Conservation (phyloP, 225 moss, liverwort and hornwort species). For the Thuidium tamariscinum region DNA sequence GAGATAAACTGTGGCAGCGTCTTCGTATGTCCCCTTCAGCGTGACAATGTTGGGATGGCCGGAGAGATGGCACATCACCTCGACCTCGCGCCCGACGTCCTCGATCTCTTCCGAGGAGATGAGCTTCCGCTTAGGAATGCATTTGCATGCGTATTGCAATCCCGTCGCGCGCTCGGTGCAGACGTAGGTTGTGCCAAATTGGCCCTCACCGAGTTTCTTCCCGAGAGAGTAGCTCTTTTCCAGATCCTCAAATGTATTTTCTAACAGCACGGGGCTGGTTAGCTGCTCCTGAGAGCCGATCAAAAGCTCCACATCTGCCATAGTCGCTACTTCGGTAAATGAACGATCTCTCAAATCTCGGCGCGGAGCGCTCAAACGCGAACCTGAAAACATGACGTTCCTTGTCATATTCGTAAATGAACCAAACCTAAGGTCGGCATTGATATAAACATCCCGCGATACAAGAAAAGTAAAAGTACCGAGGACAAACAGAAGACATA, state of each 20-base stretch:
- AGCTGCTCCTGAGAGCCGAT: slow-evolving; percentile 17
- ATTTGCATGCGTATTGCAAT: slow-evolving; percentile 62
- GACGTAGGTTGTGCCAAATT: slow-evolving; percentile 75
- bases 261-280: background rate
- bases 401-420: background rate
- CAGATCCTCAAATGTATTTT: slow-evolving; percentile 50
- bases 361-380: background rate
- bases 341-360: background rate
- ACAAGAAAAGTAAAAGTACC: background rate
- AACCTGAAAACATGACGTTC: background rate
- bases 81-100: slow-evolving; percentile 73
- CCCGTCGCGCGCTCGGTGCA: slow-evolving; percentile 67
- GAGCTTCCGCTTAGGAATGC: slow-evolving; percentile 71
- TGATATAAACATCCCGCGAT: background rate
- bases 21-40: slow-evolving; percentile 49
- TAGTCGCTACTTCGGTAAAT: background rate
- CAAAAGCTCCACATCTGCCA: slow-evolving; percentile 14
- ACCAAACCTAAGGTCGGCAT: background rate
- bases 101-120: slow-evolving; percentile 63
- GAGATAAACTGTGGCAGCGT: slow-evolving; percentile 49
- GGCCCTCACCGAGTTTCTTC: slow-evolving; percentile 62
- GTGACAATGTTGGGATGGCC: slow-evolving; percentile 67
- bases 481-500: background rate
- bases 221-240: slow-evolving; percentile 52
- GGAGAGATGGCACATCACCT: slow-evolving; percentile 72